phyloP scores from a whole-genome alignment of 2,329 filamentous ascomycete genomes.

The Sporothrix sp. region DNA sequence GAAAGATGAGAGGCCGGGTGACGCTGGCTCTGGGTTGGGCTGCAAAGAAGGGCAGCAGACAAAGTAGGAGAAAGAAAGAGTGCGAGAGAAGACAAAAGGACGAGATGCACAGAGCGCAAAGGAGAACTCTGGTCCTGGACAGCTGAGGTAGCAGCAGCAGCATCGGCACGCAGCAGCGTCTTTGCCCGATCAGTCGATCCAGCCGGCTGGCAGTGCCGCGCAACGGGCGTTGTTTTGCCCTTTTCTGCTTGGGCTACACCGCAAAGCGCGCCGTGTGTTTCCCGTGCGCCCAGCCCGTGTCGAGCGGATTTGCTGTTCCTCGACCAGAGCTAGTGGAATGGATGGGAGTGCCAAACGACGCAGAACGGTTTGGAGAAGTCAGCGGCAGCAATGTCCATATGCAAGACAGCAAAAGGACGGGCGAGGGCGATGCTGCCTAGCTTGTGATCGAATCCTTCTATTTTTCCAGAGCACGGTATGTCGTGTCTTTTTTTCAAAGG shows the following conservation, averaged over 20 bases:
- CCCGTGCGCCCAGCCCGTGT: too few relatives aligned
- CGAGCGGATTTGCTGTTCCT: background rate
- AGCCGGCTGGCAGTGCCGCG: slow-evolving; percentile 6
- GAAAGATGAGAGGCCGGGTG: background rate
- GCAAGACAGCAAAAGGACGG: background rate
- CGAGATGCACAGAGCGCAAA: too few relatives aligned
- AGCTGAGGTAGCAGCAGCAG: slow-evolving; percentile 4
- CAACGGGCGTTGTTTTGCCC: background rate
- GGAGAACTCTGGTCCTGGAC: background rate
- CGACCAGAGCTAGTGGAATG: background rate
- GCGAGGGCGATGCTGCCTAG: background rate
- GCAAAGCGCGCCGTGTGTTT: background rate
- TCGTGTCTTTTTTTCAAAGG: too few relatives aligned
- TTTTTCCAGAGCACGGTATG: too few relatives aligned
- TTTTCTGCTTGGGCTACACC: background rate
- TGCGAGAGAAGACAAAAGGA: background rate
- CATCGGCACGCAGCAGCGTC: background rate
- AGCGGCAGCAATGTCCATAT: slow-evolving; percentile 4
- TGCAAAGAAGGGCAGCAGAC: background rate
- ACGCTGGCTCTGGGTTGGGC: background rate
- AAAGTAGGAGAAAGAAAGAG: background rate
- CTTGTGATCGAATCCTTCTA: slow-evolving; percentile 9
- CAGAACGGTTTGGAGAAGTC: slow-evolving; percentile 1
- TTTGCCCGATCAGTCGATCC: background rate
- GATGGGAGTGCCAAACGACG: background rate